phyloP scores from a whole-genome alignment of 2,329 filamentous ascomycete species.

The Malbranchea zuffiana region DNA sequence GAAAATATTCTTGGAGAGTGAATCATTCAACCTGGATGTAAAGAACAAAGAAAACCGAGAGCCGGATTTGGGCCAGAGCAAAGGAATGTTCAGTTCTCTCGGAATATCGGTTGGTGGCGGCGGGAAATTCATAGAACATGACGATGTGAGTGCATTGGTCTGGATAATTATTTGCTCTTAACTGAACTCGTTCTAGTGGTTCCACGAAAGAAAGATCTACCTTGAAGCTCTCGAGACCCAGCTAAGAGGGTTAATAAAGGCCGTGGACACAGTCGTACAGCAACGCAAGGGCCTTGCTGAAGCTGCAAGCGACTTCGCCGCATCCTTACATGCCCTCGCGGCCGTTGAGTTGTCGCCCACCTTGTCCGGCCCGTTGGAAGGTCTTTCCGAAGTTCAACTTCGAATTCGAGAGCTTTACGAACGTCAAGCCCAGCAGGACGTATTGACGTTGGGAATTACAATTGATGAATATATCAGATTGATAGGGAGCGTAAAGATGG shows the following conservation, averaged over 20 bases:
- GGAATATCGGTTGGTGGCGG: constrained; percentile 66
- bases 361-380: constrained; percentile 79
- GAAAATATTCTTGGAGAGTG: constrained; percentile 94
- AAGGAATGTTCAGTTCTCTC: constrained; percentile 80
- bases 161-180: constrained; percentile 2
- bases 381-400: constrained; percentile 83
- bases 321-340: constrained; percentile 82
- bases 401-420: constrained; percentile 93
- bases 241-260: constrained; percentile 78
- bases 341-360: constrained; percentile 84
- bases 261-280: constrained; percentile 81
- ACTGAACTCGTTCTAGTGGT: constrained; percentile 55
- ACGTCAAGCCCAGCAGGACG: constrained; percentile 91
- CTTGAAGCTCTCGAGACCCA: constrained; percentile 88
- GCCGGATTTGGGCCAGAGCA: constrained; percentile 74
- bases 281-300: constrained; percentile 92
- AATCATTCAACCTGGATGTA: constrained; percentile 88
- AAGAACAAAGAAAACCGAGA: constrained; percentile 96
- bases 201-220: constrained; percentile 91
- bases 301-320: constrained; percentile 84
- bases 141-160: constrained; percentile 57
- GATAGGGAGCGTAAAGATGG: constrained; percentile 88
- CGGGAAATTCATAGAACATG: constrained; percentile 91
- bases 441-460: constrained; percentile 90
- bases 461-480: constrained; percentile 97